Conservation (phyloP, 768 basidiomycete species). For the Psilocybe subaeruginosa region DNA sequence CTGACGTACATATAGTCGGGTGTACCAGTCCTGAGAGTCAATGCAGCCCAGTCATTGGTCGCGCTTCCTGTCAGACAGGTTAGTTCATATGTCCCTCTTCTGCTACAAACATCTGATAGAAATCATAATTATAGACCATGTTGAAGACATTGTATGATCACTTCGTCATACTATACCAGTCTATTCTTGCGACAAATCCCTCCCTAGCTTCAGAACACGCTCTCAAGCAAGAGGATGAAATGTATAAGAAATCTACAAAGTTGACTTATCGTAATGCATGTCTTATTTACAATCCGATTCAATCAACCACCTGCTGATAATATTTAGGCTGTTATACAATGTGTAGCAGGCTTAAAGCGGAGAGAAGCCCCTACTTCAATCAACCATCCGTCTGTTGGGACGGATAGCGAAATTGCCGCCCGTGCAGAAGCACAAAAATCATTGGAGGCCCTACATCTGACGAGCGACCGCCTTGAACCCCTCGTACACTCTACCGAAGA, state of each 20-base stretch:
- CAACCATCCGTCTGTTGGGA: slow-evolving; percentile 78
- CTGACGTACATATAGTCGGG: slow-evolving; percentile 44
- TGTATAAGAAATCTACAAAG: slow-evolving; percentile 76
- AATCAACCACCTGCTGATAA: slow-evolving; percentile 5
- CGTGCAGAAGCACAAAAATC: slow-evolving; percentile 60
- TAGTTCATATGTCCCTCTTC: slow-evolving; percentile 12
- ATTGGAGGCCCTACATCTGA: slow-evolving; percentile 55
- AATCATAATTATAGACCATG: slow-evolving; percentile 53
- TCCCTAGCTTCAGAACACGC: slow-evolving; percentile 78
- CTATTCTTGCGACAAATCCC: slow-evolving; percentile 55
- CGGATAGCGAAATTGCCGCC: slow-evolving; percentile 61
- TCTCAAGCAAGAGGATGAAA: slow-evolving; percentile 77
- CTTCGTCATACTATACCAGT: slow-evolving; percentile 68
- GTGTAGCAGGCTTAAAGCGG: slow-evolving; percentile 50
- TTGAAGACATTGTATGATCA: slow-evolving; percentile 75
- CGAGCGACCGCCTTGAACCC: slow-evolving; percentile 53
- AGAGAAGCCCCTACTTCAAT: slow-evolving; percentile 56
- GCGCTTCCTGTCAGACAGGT: slow-evolving; percentile 79
- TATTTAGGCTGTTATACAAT: slow-evolving; percentile 52
- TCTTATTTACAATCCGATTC: not conserved
- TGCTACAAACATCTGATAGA: slow-evolving; percentile 11
- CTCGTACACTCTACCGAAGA: slow-evolving; percentile 62
- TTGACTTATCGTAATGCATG: slow-evolving; percentile 83
- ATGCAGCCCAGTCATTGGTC: slow-evolving; percentile 70
- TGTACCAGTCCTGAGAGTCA: slow-evolving; percentile 66